phyloP scores from a whole-genome alignment of 352 stramenopile genomes.

The Pythium guiyangense region DNA sequence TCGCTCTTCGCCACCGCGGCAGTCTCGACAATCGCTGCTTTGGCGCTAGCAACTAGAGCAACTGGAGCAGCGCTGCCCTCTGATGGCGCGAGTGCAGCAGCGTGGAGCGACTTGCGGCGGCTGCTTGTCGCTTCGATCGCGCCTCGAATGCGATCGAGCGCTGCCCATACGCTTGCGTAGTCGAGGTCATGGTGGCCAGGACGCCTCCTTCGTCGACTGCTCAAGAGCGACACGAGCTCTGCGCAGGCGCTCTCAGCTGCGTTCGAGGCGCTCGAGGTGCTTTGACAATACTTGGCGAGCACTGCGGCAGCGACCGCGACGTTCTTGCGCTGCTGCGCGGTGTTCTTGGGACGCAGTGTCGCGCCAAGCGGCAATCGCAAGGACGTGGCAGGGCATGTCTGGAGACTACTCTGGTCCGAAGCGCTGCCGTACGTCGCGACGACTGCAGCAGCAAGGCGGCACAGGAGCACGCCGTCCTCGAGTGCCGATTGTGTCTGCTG shows the following conservation, averaged over 20 bases:
- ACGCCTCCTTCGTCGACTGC: background rate
- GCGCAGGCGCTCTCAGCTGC: background rate
- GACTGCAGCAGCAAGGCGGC: constrained; percentile 23
- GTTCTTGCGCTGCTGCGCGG: constrained; percentile 7
- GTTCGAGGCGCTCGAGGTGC: too few species aligned
- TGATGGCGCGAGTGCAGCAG: too few species aligned
- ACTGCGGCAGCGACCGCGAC: constrained; percentile 4
- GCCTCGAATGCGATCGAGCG: constrained; percentile 9
- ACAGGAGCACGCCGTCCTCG: constrained; percentile 29
- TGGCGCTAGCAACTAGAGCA: background rate
- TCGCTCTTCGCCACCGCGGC: background rate
- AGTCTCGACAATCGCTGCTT: background rate
- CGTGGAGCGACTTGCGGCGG: background rate
- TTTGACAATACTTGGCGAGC: constrained; percentile 1
- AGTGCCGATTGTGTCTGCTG: constrained; percentile 11
- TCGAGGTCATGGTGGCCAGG: background rate
- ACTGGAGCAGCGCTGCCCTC: background rate
- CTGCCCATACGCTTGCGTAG: background rate
- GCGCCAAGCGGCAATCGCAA: background rate
- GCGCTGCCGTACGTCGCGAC: constrained; percentile 7
- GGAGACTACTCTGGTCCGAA: background rate
- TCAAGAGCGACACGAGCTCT: constrained; percentile 3
- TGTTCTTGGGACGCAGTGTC: constrained; percentile 6
- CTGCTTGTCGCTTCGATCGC: background rate
- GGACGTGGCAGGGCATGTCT: background rate